Conservation (phyloP, 2,329 filamentous ascomycete species). For the Neobulgaria alba region DNA sequence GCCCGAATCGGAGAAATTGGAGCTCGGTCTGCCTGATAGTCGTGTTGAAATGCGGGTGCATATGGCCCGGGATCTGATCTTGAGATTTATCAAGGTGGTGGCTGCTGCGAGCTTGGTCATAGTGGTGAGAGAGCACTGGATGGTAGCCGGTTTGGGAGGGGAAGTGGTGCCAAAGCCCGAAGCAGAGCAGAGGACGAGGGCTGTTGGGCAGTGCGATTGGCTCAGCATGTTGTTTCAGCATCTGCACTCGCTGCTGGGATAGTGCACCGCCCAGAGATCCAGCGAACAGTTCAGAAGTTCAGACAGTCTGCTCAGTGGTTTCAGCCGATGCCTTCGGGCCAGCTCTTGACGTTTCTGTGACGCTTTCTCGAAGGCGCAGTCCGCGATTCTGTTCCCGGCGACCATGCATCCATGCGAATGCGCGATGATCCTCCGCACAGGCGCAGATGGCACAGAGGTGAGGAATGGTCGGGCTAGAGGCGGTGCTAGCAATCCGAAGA, state of each 20-base stretch:
- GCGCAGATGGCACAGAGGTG: too few species aligned
- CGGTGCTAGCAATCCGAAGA: too few species aligned
- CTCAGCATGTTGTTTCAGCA: slow-evolving; percentile 1
- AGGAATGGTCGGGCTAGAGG: too few species aligned
- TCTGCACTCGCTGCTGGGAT: slow-evolving; percentile 8
- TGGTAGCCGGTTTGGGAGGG: not conserved
- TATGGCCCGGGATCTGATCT: too few species aligned
- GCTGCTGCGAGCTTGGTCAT: not conserved
- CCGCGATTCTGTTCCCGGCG: not conserved
- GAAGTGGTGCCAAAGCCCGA: too few species aligned
- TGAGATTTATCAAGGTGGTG: not conserved
- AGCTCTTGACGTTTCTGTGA: slow-evolving; percentile 8
- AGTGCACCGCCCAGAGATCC: slow-evolving; percentile 10
- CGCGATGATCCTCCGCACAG: too few species aligned
- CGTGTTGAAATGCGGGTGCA: too few species aligned
- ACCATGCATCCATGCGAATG: not conserved
- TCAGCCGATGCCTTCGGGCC: slow-evolving; percentile 12
- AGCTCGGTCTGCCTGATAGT: too few species aligned
- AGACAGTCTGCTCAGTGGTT: slow-evolving; percentile 7
- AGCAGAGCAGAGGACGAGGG: not conserved
- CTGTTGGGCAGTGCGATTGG: not conserved
- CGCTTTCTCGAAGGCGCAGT: slow-evolving; percentile 20
- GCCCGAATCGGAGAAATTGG: too few species aligned
- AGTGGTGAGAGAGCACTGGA: not conserved
- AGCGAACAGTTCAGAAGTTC: slow-evolving; percentile 1